These are phyloP conservation scores for Adansonia grandidieri DNA, from an alignment of 441 rosid species.

Conservation along the genomic window DNA sequence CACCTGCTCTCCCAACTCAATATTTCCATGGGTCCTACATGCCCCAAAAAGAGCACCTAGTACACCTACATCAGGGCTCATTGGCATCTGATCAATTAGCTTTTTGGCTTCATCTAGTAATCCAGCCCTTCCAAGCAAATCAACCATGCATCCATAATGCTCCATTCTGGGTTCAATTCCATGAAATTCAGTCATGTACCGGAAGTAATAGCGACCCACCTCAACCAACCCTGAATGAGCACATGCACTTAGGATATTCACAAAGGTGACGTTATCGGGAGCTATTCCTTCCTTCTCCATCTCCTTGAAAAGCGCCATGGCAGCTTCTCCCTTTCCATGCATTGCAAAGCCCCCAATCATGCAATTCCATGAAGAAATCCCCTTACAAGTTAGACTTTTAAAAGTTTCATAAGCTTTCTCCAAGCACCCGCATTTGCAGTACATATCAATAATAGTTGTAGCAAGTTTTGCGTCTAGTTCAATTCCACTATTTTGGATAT, in stretches of 20 bases:
- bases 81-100: slow-evolving; percentile 30
- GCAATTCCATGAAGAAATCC: slow-evolving; percentile 44
- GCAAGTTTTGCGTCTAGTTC: slow-evolving; percentile 38
- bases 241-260: slow-evolving; percentile 42
- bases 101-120: slow-evolving; percentile 34
- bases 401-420: slow-evolving; percentile 40
- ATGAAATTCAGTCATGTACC: slow-evolving; percentile 27
- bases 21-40: slow-evolving; percentile 31
- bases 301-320: slow-evolving; percentile 37
- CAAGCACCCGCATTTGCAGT: slow-evolving; percentile 46
- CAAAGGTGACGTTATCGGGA: slow-evolving; percentile 39
- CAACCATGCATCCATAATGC: slow-evolving; percentile 38
- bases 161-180: slow-evolving; percentile 32
- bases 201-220: slow-evolving; percentile 37
- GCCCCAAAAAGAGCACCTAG: slow-evolving; percentile 40
- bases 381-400: slow-evolving; percentile 25
- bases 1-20: slow-evolving; percentile 34
- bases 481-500: slow-evolving; percentile 31
- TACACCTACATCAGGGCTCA: slow-evolving; percentile 32
- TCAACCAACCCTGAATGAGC: slow-evolving; percentile 42
- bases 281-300: slow-evolving; percentile 33
- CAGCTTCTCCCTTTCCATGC: slow-evolving; percentile 41
- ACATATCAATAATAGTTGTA: slow-evolving; percentile 41
- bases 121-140: slow-evolving; percentile 41
- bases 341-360: slow-evolving; percentile 44